Base-by-base conservation (phyloP, 768 basidiomycete species). In the Termitomyces sp. region DNA sequence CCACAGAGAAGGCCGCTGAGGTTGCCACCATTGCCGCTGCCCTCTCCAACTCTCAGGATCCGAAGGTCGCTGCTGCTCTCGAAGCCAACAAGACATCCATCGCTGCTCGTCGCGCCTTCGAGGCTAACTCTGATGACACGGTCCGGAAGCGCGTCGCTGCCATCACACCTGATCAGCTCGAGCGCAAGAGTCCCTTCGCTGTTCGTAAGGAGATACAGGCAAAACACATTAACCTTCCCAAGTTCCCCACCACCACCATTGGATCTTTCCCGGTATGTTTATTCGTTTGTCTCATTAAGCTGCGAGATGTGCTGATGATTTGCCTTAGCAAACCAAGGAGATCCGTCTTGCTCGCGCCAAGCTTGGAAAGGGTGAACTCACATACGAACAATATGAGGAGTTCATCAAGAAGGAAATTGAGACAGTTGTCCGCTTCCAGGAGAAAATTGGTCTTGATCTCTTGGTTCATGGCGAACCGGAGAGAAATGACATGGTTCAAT, bases 401-500 rank as follows among this genome's bases (percentile, higher is more conserved):
- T 98, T 98, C 81, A 95, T 99, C 80, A 89, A 95, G 82, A 92
- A 94, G 79, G 97, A 99, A 77, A 91, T 99, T 66, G 84, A 96
- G 77, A 73, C 72, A 55, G 94, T 94, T 61, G 95, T 98, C 65
- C 82, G 86, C 63, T 96, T 98, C 92, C 97, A 99, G 76, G 96
- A 98, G 81, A 86, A 84, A 74, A 83, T 94, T 64, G 96, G 92
- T 64, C 87, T 99, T 65, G 97, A 99, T 75, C 83, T 99, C 58
- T 83, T 98, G 66, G 97, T 99, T 60, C 97, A 99, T 74, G 97
- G 97, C 68, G 97, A 99, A 75, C 91, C 96, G 54, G 96, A 99
- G 80, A 86, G 96, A 68, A 98, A 98, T 73, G 96, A 98, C 83
- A 98, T 98, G 96, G 95, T 97, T 61, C 95, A 98, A 78, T 99